Base-by-base conservation (phyloP, 305 asterid genomes). In the Fraxinus latifolia region DNA sequence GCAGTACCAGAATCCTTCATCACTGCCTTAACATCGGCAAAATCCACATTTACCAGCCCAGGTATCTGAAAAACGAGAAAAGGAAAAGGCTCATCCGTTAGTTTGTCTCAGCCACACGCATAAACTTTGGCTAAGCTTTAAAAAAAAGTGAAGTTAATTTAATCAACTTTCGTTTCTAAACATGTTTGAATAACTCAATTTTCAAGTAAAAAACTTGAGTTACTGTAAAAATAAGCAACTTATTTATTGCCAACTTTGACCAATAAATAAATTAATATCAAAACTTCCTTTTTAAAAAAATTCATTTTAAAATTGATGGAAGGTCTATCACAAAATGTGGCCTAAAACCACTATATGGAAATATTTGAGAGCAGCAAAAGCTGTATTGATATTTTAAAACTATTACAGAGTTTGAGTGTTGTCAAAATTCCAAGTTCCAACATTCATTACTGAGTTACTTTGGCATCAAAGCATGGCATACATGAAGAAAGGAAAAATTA, bases 1-100 rank as follows among this genome's bases (percentile, higher is more conserved):
- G 99, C 99, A 58, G 99, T 94, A 37, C 99, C 98, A 50, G 99
- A 95, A 78, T 95, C 91, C 88, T 95, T 94, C 99, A 95, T 95
- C 36, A 95, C 97, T 70, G 99, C 98, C 89, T 91, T 93, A 7
- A 95, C 98, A 85, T 95, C 99, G 29, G 99, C 98, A 86, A 95
- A 95, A 86, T 95, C 99, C 84, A 94, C 99, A 84, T 95, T 95
- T 77, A 95, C 99, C 87, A 95, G 89, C 78, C 99, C 98, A 17
- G 98, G 97, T 80, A 95, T 93, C 99, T 95, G 90, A 90, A 87
- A 62, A 84, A 86, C 53, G 79, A 79, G 42, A 73, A 65, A 31
- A 72, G 15, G 36, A 23, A 55, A 76, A 78, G 12, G 76, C 32
- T 70, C 7, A 14, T 55, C 76, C n/a, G 11, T 60, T 29, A 34